Base-by-base conservation (phyloP, 2,329 filamentous ascomycete species). In the Volutella citrinella region DNA sequence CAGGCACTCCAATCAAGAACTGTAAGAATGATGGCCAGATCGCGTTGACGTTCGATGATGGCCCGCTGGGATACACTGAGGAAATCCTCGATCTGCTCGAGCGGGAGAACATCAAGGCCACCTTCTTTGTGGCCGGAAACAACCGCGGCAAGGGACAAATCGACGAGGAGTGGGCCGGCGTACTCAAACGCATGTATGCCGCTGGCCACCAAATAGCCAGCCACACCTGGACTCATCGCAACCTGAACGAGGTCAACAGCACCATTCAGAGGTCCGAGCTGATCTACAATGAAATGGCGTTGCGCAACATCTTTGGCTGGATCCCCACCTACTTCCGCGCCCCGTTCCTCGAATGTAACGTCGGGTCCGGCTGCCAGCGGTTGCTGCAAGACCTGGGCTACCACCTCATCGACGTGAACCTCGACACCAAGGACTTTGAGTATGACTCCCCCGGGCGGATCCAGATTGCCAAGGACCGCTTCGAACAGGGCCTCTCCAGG, bases 361-460 rank as follows among this genome's bases (percentile, higher is more conserved):
- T 40, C 8, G 50, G 36, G 7, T 65, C 64, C n/a, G 67, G 61
- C 14, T 70, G 67, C 40, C 49, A 60, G 25, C 42, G 46, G 5
- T 49, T 60, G 19, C 46, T 69, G 46, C 51, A 43, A 4, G 45
- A 45, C 16, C 52, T 78, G 18, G 72, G 70, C 24, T 80, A 80
- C 55, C 74, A 79, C 49, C 55, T 78, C 42, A 63, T 72, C 38
- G 74, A 72, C 48, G 74, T 72, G 45, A 71, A 78, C 48, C 56
- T 80, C 10, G 77, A 82, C 51, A 81, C 78, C 12, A 72, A 78
- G 42, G 78, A 81, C 56, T 80, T 76, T 50, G 61, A 74, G 47
- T 69, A 77, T 45, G 64, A 69, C 36, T 60, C 59, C 8, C 64
- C 73, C 3, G 56, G 68, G 25, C 64, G 68, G 42, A 77, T 79